phyloP scores from a whole-genome alignment of 768 basidiomycete genomes.

The Boletus eberwhitei region DNA sequence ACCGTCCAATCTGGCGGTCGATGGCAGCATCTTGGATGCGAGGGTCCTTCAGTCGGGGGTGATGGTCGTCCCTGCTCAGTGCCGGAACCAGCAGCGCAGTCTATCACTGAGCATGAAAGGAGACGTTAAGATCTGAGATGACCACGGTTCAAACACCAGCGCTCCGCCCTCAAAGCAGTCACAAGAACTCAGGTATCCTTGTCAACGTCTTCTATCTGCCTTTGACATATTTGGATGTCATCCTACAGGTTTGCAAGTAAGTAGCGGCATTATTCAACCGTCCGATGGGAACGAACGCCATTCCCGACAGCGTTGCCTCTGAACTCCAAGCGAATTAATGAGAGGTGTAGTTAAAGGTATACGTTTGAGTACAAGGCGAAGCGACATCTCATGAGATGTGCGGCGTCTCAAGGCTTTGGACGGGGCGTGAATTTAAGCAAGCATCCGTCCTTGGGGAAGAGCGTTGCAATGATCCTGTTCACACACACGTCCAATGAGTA shows the following conservation, averaged over 20 bases:
- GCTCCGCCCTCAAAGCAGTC: neutral
- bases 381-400: neutral
- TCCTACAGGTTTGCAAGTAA: neutral
- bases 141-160: neutral
- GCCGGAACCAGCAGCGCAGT: too few relatives aligned
- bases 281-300: neutral
- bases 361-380: neutral
- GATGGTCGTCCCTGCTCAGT: too few relatives aligned
- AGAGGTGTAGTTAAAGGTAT: slow-evolving; percentile 14
- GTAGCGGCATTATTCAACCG: neutral
- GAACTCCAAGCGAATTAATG: slow-evolving; percentile 14
- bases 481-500: neutral
- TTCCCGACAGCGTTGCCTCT: neutral
- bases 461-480: slow-evolving; percentile 84
- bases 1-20: too few relatives aligned
- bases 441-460: slow-evolving; percentile 95
- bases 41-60: too few relatives aligned
- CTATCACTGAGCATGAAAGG: neutral
- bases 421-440: slow-evolving; percentile 74
- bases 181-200: neutral
- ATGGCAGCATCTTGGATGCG: too few relatives aligned
- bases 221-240: neutral
- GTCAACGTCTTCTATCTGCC: neutral
- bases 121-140: neutral
- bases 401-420: slow-evolving; percentile 19